Conservation (phyloP, 805 yeast species). For the Candida easanensis region DNA sequence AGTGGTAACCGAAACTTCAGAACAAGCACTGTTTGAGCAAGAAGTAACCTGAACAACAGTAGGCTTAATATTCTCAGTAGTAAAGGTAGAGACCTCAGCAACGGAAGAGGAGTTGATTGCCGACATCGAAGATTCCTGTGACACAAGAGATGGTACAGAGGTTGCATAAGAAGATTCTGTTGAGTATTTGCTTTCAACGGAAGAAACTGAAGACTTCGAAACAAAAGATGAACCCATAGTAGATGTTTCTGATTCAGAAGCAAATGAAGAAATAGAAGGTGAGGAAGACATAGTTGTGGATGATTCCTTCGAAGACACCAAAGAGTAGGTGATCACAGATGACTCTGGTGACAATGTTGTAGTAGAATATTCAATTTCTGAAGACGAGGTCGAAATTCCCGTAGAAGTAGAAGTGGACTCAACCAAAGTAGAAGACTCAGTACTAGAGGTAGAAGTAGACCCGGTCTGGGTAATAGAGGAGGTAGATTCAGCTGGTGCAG, state of each 20-base stretch:
- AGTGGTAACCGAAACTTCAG: not conserved
- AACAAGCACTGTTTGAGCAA: constrained; percentile 1
- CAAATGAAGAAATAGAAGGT: not conserved
- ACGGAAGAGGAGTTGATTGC: not conserved
- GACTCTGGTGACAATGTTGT: not conserved
- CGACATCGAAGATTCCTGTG: too few relatives aligned
- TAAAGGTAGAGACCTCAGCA: not conserved
- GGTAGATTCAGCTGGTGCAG: not conserved
- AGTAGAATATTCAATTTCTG: not conserved
- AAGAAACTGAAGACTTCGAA: too few relatives aligned
- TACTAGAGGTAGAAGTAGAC: not conserved
- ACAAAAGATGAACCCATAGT: too few relatives aligned
- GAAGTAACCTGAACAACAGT: not conserved
- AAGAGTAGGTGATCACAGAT: not conserved
- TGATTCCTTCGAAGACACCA: too few relatives aligned
- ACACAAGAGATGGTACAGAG: too few relatives aligned
- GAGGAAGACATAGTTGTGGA: too few relatives aligned
- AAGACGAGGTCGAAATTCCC: not conserved
- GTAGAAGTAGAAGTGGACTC: not conserved
- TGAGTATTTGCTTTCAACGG: too few relatives aligned
- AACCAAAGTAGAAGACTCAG: not conserved
- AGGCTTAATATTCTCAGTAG: not conserved
- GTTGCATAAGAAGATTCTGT: too few relatives aligned
- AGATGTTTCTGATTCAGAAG: too few relatives aligned
- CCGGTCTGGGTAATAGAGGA: not conserved